Percentiles rank a stretch among this genome's conserved stretches.
Evolutionary conservation across 129 eudicot genomes (phyloP).

Genomic region (Pseudognaphalium luteoalbum): DNA sequence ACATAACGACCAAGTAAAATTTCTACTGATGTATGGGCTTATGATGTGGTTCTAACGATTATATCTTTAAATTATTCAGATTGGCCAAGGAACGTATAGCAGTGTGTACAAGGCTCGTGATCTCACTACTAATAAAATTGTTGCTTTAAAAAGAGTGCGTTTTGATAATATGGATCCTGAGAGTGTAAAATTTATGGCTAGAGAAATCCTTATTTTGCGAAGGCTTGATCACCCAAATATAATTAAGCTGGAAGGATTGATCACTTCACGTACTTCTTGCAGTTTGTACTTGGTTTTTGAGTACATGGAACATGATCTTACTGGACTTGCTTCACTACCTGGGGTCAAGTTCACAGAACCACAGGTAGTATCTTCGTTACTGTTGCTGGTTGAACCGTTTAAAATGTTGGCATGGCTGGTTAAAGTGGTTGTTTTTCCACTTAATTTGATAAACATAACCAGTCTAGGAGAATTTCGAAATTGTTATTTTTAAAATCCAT

Average conservation of each 20-base stretch:
- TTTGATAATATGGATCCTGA: constrained; percentile 67
- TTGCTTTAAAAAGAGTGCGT: constrained; percentile 70
- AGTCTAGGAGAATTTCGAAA: no score
- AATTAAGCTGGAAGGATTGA: constrained; percentile 49
- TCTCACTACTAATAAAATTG: constrained; percentile 39
- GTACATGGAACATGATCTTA: constrained; percentile 56
- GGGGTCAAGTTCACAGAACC: constrained; percentile 42
- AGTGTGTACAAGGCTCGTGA: constrained; percentile 45
- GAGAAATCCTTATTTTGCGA: constrained; percentile 45
- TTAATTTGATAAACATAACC: no score
- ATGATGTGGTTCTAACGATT: neutral
- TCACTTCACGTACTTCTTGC: constrained; percentile 42
- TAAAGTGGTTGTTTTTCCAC: neutral
- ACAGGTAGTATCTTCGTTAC: constrained; percentile 27
- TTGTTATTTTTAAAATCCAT: no score
- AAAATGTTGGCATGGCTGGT: neutral
- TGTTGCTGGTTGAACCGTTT: neutral
- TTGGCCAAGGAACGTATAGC: constrained; percentile 54
- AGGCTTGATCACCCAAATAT: constrained; percentile 53
- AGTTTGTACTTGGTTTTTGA: constrained; percentile 48
- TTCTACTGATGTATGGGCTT: neutral
- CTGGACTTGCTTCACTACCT: constrained; percentile 43
- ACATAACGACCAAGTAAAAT: neutral
- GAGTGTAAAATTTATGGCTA: constrained; percentile 48
- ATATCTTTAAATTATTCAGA: constrained; percentile 24